A percentile compares a stretch with the other conserved stretches of the same genome.
phyloP scores from a whole-genome alignment of 2,329 filamentous ascomycete species.

The Onygena corvina region DNA sequence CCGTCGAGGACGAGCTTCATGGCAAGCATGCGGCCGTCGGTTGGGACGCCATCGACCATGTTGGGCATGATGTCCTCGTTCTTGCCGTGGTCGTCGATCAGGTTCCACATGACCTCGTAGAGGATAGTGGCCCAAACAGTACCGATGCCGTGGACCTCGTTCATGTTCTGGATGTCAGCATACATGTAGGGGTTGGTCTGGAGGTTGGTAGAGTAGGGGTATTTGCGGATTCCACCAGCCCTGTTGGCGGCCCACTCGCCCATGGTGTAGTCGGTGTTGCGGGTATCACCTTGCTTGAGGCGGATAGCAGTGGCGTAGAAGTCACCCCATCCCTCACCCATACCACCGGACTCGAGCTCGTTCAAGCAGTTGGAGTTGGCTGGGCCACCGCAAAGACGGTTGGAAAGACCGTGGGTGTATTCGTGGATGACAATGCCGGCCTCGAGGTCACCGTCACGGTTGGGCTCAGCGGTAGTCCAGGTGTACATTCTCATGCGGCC shows the following conservation, averaged over 20 bases:
- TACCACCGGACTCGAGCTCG: conserved; percentile 14
- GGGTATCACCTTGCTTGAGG: conserved; percentile 11
- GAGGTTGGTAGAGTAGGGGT: conserved; percentile 13
- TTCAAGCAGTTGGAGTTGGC: conserved; percentile 12
- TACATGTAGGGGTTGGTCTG: conserved; percentile 13
- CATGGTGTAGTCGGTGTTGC: conserved; percentile 13
- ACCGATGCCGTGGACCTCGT: conserved; percentile 11
- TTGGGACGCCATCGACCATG: conserved; percentile 10
- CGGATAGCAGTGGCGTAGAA: conserved; percentile 13
- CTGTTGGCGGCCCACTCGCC: conserved; percentile 11
- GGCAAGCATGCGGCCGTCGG: conserved; percentile 12
- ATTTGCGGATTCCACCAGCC: conserved; percentile 12
- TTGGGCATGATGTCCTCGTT: conserved; percentile 8
- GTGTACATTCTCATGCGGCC: conserved; percentile 16
- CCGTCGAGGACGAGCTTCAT: conserved; percentile 15
- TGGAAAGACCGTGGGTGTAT: conserved; percentile 14
- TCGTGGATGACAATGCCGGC: conserved; percentile 15
- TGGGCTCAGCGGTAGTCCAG: conserved; percentile 13
- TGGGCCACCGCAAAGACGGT: conserved; percentile 14
- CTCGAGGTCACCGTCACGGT: conserved; percentile 13
- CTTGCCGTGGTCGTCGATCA: conserved; percentile 15
- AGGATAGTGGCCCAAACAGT: conserved; percentile 14
- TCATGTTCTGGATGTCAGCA: conserved; percentile 8
- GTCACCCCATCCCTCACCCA: conserved; percentile 15
- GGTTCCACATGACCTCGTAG: conserved; percentile 14